Base-by-base conservation (phyloP, 805 yeast species). In the Komagataella kurtzmanii region DNA sequence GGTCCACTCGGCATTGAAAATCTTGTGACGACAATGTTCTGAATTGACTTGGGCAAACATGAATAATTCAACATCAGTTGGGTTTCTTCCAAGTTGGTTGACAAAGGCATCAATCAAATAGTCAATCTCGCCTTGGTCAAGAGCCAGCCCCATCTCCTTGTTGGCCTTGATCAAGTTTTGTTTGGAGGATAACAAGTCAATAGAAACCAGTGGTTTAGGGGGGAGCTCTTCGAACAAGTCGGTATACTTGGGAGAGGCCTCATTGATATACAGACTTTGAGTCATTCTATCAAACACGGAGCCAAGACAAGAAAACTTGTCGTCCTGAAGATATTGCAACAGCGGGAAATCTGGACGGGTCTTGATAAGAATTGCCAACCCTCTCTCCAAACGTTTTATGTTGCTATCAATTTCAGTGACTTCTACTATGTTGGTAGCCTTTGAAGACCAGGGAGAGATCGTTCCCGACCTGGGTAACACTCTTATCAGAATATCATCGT, bases 11-110 rank as follows among this genome's bases (percentile, higher is more conserved):
- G 99, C 99, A 63, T 93, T 93, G 77, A 93, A 93, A 59, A 93
- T 93, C 73, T 93, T 93, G 73, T 93, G 99, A 68, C 99, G 87
- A 74, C 99, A 93, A 72, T 93, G 99, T 71, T 93, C 99, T 23
- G 97, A 89, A 74, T 93, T 93, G 58, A 93, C 99, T 72, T 93
- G 99, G 46, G 99, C 99, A 74, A 93, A 93, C 97, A 93, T 93
- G 70, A 93, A 93, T 56, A 93, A 75, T 70, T 93, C 99, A 21
- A 89, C 98, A 67, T 93, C 99, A 36, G 98, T 91, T 51, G 99
- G 98, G 65, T 90, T 88, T 68, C 98, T 81, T 48, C 84, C 81
- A 57, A 84, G 71, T 40, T 76, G 76, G 50, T 83, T 74, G 53
- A 80, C 85, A 72, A 93, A 93, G 1, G 97, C 95, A 30, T 79